Base-by-base conservation (phyloP, 139 green algal species). In the Coelastrella sp. region DNA sequence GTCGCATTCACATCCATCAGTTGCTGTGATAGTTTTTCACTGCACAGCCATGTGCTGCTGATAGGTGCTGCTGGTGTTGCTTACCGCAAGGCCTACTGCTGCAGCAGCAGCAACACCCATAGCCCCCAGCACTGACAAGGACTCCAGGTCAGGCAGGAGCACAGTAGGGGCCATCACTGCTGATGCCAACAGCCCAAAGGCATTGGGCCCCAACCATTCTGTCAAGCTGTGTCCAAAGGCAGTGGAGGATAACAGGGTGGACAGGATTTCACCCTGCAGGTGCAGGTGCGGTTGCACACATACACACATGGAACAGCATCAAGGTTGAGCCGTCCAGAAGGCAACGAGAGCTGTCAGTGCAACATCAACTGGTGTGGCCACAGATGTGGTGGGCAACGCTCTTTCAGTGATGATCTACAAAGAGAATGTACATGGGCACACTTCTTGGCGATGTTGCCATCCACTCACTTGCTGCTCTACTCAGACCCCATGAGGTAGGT, bases 151-250 rank as follows among this genome's bases (percentile, higher is more conserved):
- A 4, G 94, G 93, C 83, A 98, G 91, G 94, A 96, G 97, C n/a
- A 96, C 93, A 35, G 96, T 98, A 57, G 95, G 95, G 56, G 97
- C 92, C 89, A 98, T 95, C 56, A 96, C 63, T 1, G 66, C 82
- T 10, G 94, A 91, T 8, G 93, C 92, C 66, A 93, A 19, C 25
- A 94, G 78, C 87, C 93, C 94, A 84, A 88, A 94, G 12, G 74
- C 84, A n/a, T 66, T 65, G 56, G 82, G 84, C 80, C 49, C 83
- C 12, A 82, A 10, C 20, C 65, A 57, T 56, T 58, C 6, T 49
- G 58, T 25, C 6, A 49, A 25, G 68, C 58, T 59, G 7, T 59
- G 60, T 6, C 75, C 84, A 68, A 93, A 59, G 8, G 20, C 11
- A 14, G 75, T 88, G 72, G 15, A 56, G 15, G 78, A 35, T 0